phyloP scores from a whole-genome alignment of 257 asterid species.

The Verbena officinalis region DNA sequence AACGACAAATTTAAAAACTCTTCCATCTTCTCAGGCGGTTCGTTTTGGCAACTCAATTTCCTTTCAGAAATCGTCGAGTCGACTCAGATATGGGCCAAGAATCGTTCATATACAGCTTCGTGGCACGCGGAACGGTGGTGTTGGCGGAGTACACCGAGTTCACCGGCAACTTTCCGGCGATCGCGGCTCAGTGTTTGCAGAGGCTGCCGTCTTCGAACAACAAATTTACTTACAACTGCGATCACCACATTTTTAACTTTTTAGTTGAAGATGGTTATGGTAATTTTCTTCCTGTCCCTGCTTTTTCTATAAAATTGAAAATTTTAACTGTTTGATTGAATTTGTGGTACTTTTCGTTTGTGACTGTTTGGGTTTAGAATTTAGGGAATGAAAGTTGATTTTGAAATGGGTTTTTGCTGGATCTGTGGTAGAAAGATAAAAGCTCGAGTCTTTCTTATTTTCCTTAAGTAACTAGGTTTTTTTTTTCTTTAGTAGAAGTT shows the following conservation, averaged over 20 bases:
- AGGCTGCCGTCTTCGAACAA: slow-evolving; percentile 66
- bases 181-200: slow-evolving; percentile 84
- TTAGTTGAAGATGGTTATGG: slow-evolving; percentile 82
- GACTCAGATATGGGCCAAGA: slow-evolving; percentile 68
- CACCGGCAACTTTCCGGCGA: slow-evolving; percentile 89
- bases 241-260: slow-evolving; percentile 78
- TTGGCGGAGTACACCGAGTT: slow-evolving; percentile 82
- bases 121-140: slow-evolving; percentile 81
- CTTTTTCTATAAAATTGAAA: not conserved
- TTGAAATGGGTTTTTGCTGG: slow-evolving; percentile 47
- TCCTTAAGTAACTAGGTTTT: slow-evolving; percentile 8
- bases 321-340: slow-evolving; percentile 17
- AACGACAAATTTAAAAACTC: slow-evolving; percentile 1
- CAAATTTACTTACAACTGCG: slow-evolving; percentile 76
- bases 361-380: slow-evolving; percentile 28
- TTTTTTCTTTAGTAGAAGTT: slow-evolving; percentile 8
- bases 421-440: slow-evolving; percentile 43
- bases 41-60: slow-evolving; percentile 26
- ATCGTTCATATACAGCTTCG: slow-evolving; percentile 87
- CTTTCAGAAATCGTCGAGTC: slow-evolving; percentile 11
- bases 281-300: slow-evolving; percentile 22
- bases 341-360: not conserved
- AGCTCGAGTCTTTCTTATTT: slow-evolving; percentile 32
- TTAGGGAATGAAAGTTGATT: slow-evolving; percentile 22
- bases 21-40: slow-evolving; percentile 16